phyloP scores from a whole-genome alignment of 306 rosid genomes.

The Elaeagnus macrophylla region DNA sequence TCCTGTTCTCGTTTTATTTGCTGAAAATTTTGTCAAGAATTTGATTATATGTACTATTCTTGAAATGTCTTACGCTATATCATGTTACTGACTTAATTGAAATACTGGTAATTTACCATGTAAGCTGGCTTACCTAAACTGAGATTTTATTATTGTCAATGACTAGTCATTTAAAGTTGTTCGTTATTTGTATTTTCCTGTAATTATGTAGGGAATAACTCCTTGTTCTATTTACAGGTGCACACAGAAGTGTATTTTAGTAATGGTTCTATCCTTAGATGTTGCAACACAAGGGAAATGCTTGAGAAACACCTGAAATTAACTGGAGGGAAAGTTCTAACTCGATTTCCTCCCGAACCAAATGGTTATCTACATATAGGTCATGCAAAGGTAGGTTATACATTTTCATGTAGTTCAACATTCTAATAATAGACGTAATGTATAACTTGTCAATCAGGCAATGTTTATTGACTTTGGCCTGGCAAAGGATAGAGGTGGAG shows the following conservation, averaged over 20 bases:
- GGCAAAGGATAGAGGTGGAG: conserved; percentile 88
- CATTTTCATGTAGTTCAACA: conserved; percentile 2
- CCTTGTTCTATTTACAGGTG: conserved; percentile 46
- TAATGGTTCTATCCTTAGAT: conserved; percentile 70
- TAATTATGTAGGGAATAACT: no score
- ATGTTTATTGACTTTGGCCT: conserved; percentile 95
- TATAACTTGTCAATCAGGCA: conserved; percentile 44
- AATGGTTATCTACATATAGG: conserved; percentile 97
- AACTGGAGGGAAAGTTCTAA: conserved; percentile 61
- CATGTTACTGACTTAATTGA: no score
- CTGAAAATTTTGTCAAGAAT: no score
- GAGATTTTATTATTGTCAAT: no score
- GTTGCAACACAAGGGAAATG: conserved; percentile 68
- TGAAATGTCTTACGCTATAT: no score
- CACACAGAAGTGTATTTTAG: conserved; percentile 90
- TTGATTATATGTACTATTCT: no score
- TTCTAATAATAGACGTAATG: conserved; percentile 1
- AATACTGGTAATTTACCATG: no score
- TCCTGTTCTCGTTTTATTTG: no score
- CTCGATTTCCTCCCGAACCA: conserved; percentile 99
- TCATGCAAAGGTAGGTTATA: conserved; percentile 77
- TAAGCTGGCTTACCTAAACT: no score
- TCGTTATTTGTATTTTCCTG: no score
- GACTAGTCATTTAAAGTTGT: no score
- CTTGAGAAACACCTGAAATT: conserved; percentile 72